phyloP scores from a whole-genome alignment of 192 early-diverging fungal species.

The Lobosporangium transversale region DNA sequence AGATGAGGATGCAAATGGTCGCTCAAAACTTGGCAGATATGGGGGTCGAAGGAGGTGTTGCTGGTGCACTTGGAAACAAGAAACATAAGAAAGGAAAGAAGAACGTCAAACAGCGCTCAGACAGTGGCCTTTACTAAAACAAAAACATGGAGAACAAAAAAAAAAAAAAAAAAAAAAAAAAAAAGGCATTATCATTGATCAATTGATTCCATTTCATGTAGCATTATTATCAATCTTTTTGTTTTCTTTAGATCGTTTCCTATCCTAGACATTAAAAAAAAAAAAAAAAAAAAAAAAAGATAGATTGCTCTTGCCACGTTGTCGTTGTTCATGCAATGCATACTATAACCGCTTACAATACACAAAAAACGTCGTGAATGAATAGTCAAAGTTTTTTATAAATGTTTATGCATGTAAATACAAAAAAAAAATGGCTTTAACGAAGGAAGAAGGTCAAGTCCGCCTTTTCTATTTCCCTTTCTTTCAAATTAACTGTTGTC shows the following conservation, averaged over 20 bases:
- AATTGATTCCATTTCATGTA: constrained; percentile 13
- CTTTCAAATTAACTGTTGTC: no score
- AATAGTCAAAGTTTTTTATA: neutral
- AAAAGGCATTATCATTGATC: neutral
- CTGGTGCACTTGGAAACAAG: constrained; percentile 60
- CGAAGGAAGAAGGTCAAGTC: constrained; percentile 44
- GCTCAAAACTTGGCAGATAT: constrained; percentile 32
- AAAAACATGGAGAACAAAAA: neutral
- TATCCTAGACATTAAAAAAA: neutral
- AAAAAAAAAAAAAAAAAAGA: constrained; percentile 7
- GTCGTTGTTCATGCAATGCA: neutral
- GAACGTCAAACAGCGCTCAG: constrained; percentile 77
- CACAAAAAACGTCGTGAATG: neutral
- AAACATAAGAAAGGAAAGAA: constrained; percentile 82
- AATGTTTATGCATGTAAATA: neutral
- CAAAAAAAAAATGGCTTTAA: constrained; percentile 9
- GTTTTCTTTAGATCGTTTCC: neutral
- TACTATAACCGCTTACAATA: neutral
- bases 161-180: neutral
- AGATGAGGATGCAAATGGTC: constrained; percentile 43
- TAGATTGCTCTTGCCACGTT: neutral
- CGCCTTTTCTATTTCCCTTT: constrained; percentile 29
- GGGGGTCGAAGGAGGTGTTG: constrained; percentile 46
- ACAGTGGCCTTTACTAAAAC: constrained; percentile 54
- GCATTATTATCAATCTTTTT: neutral